Base-by-base conservation (phyloP, 192 early-diverging fungal genomes). In the Coemansia sp. region DNA sequence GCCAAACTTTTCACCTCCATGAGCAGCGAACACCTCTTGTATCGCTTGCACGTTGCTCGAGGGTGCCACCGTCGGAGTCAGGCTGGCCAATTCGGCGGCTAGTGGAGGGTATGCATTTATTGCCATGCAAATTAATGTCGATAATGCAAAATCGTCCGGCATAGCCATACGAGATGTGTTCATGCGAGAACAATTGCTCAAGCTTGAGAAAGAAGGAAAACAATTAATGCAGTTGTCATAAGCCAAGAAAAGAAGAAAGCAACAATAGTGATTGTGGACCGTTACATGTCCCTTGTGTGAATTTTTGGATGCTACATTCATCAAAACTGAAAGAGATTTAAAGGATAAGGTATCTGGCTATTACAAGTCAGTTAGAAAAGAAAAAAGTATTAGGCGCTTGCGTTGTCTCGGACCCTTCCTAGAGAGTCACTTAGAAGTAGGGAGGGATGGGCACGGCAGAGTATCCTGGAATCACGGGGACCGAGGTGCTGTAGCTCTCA, bases 1-100 rank as follows among this genome's bases (percentile, higher is more conserved):
- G 60, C 77, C 77, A 62, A 80, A 80, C 60, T 69, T 37, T n/a
- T 74, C 72, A 59, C 77, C 72, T 0, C 72, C 69, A 18, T 74
- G 77, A 16, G 10, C n/a, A 23, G 38, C 53, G 2, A 80, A 46
- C 18, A 74, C 66, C 9, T 59, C 59, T 1, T 46, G 36, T 16
- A 67, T 37, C 10, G 55, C 56, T 20, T 59, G 55, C 24, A 58
- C 9, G 38, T 23, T 10, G 14, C 35, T 60, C 38, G 1, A 13
- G 1, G 51, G 20, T 5, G 38, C 48, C 3, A 37, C 13, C 14
- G 28, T 6, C 0, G 39, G 9, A 24, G 18, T 60, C 13, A 53
- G 53, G 24, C 26, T 9, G 13, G 45, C 26, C 6, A 79, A 39
- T 46, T 36, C 24, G 1, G 24, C 36, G 8, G 65, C 57, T 8